Conservation (phyloP, 1,139 yeast genomes). For the Sporopachydermia cereana region DNA sequence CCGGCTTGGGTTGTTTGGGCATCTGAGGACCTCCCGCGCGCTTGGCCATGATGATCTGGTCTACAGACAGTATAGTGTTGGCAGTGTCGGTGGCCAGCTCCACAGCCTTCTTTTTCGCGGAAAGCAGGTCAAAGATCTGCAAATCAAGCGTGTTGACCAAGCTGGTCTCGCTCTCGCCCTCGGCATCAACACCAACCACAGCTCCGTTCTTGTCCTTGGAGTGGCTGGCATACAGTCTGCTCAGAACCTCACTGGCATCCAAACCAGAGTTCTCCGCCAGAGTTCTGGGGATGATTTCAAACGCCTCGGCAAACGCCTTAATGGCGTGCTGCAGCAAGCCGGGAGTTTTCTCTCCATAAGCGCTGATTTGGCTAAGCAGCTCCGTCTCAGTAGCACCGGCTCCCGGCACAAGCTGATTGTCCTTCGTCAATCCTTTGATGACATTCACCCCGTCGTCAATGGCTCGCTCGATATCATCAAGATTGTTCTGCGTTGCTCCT, state of each 20-base stretch:
- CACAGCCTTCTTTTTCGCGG: conserved; percentile 78
- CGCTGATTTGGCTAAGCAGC: conserved; percentile 64
- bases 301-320: conserved; percentile 87
- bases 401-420: conserved; percentile 75
- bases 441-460: conserved; percentile 95
- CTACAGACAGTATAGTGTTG: conserved; percentile 77
- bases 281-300: conserved; percentile 87
- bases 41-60: conserved; percentile 88
- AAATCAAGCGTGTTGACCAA: conserved; percentile 56
- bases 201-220: conserved; percentile 30
- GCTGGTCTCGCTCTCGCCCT: conserved; percentile 49
- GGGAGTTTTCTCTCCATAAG: conserved; percentile 87
- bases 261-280: conserved; percentile 92
- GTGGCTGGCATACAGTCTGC: conserved; percentile 83
- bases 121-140: conserved; percentile 67
- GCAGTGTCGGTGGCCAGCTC: conserved; percentile 95
- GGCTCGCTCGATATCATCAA: conserved; percentile 94
- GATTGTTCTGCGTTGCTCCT: conserved; percentile 92
- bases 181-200: conserved; percentile 61
- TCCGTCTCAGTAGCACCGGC: conserved; percentile 97
- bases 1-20: conserved; percentile 82
- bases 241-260: conserved; percentile 78
- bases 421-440: conserved; percentile 78
- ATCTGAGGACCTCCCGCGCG: conserved; percentile 95
- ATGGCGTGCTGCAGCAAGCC: conserved; percentile 89